phyloP scores from a whole-genome alignment of 345 rosid species.

The Arabidopsis suecica region DNA sequence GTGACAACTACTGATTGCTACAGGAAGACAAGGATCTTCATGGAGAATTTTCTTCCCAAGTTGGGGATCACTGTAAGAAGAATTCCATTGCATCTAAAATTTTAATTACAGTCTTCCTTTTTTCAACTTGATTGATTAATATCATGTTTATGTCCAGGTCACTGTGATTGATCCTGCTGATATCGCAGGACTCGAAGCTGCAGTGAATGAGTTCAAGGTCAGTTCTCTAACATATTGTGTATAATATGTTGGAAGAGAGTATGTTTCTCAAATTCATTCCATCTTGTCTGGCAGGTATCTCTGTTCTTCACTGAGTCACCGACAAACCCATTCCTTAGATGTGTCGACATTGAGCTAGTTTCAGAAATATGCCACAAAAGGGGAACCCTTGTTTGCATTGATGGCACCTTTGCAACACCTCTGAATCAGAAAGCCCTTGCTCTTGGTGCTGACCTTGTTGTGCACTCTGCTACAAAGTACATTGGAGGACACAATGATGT shows the following conservation, averaged over 20 bases:
- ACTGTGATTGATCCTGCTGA: constrained; percentile 98
- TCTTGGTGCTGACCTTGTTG: constrained; percentile 93
- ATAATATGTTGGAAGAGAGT: background rate
- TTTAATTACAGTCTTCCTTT: background rate
- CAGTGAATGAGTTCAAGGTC: constrained; percentile 75
- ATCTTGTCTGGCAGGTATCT: constrained; percentile 62
- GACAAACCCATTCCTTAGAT: constrained; percentile 93
- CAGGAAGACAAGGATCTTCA: constrained; percentile 93
- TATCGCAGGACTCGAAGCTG: constrained; percentile 71
- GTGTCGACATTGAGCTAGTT: constrained; percentile 89
- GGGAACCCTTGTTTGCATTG: constrained; percentile 93
- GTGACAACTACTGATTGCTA: constrained; percentile 97
- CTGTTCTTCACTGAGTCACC: constrained; percentile 97
- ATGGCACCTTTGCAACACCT: constrained; percentile 99
- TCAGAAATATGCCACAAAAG: constrained; percentile 86
- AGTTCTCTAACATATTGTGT: constrained; percentile 34
- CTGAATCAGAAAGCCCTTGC: constrained; percentile 95
- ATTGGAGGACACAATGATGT: constrained; percentile 98
- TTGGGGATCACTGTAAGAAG: constrained; percentile 81
- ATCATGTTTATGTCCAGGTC: constrained; percentile 62
- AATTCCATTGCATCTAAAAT: too few species aligned
- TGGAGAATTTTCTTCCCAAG: constrained; percentile 89
- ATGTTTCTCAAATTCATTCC: background rate
- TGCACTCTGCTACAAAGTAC: constrained; percentile 93
- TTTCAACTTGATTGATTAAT: constrained; percentile 15